Evolutionary conservation across 1,284 basidiomycete species (phyloP).

Genomic region (Ceratobasidium sp.): DNA sequence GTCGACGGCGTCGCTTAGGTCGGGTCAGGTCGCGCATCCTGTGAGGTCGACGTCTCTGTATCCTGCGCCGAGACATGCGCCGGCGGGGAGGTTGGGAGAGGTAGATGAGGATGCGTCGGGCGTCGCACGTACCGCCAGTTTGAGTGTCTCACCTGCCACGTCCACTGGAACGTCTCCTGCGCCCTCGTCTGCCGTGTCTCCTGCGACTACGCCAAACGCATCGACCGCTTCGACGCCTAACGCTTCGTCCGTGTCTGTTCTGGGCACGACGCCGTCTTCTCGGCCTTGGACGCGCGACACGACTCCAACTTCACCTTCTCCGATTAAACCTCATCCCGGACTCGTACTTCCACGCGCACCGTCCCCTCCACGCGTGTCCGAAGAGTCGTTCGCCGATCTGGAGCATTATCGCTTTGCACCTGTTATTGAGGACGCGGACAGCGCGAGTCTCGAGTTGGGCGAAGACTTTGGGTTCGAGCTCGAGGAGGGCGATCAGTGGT

Average conservation of each 20-base stretch:
- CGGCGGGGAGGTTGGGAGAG: background rate
- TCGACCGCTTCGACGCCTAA: background rate
- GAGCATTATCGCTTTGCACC: constrained; percentile 26
- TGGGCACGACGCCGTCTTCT: background rate
- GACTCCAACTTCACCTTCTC: background rate
- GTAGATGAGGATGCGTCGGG: background rate
- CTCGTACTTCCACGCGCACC: background rate
- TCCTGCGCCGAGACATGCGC: constrained; percentile 10
- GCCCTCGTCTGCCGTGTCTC: background rate
- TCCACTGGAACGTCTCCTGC: background rate
- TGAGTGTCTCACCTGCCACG: background rate
- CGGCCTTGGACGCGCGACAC: constrained; percentile 9
- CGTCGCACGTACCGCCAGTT: background rate
- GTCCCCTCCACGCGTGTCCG: constrained; percentile 11
- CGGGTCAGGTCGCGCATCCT: background rate
- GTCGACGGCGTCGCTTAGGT: constrained; percentile 4
- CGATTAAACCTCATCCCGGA: background rate
- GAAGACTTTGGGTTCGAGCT: background rate
- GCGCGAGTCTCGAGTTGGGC: constrained; percentile 14
- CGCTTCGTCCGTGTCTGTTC: constrained; percentile 22
- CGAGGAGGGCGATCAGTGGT: background rate
- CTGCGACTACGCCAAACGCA: constrained; percentile 1
- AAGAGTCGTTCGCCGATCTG: constrained; percentile 10
- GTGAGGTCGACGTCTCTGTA: background rate
- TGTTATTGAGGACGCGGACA: constrained; percentile 7